A percentile compares a stretch with the other conserved stretches of the same genome.
Evolutionary conservation across 1,139 yeast genomes (phyloP).

Genomic region (Debaryomyces sp.): DNA sequence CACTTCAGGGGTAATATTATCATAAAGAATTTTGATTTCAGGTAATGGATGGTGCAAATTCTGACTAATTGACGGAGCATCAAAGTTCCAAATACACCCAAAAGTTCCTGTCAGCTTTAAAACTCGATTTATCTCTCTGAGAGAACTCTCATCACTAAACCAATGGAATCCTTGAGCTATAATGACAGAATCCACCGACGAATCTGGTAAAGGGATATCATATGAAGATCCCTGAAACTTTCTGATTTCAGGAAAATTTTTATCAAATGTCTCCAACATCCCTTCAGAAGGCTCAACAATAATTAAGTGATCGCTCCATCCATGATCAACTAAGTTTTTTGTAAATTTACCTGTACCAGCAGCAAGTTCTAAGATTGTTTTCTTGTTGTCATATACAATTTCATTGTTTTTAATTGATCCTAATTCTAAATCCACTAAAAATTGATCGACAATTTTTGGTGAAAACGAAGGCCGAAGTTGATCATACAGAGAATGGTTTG

Average conservation of each 20-base stretch:
- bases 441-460: constrained; percentile 49
- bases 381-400: constrained; percentile 23
- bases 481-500: constrained; percentile 58
- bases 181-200: constrained; percentile 53
- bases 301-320: constrained; percentile 38
- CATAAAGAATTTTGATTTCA: constrained; percentile 15
- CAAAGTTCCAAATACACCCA: constrained; percentile 67
- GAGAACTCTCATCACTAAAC: constrained; percentile 56
- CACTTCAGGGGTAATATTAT: constrained; percentile 10
- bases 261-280: constrained; percentile 52
- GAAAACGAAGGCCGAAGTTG: constrained; percentile 56
- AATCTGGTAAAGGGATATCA: constrained; percentile 48
- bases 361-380: constrained; percentile 55
- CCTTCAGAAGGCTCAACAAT: constrained; percentile 65
- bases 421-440: constrained; percentile 42
- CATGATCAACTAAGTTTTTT: constrained; percentile 40
- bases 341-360: constrained; percentile 74
- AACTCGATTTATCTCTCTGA: constrained; percentile 55
- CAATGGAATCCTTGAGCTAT: constrained; percentile 72
- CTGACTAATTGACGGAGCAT: constrained; percentile 32
- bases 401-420: constrained; percentile 13
- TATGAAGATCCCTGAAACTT: constrained; percentile 49
- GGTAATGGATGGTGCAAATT: constrained; percentile 11
- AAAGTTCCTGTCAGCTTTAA: constrained; percentile 51
- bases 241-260: constrained; percentile 51